Percentiles rank a stretch among this genome's conserved stretches.
phyloP scores from a whole-genome alignment of 345 rosid genomes.

The Brassica cretica region DNA sequence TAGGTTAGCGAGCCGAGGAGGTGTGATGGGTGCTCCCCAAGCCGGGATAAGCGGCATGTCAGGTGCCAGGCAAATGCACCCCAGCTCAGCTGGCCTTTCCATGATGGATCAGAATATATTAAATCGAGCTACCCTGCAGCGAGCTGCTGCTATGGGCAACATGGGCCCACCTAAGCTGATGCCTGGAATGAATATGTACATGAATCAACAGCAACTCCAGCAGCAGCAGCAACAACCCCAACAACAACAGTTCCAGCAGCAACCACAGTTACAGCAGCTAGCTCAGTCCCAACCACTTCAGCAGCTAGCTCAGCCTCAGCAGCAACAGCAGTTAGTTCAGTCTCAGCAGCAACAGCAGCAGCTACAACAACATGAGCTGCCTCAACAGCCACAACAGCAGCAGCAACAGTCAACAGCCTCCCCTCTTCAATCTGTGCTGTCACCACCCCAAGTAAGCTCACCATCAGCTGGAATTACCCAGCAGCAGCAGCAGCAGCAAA shows the following conservation, averaged over 20 bases:
- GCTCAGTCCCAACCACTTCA: constrained; percentile 32
- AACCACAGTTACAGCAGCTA: constrained; percentile 47
- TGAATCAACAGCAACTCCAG: constrained; percentile 65
- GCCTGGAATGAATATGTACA: constrained; percentile 59
- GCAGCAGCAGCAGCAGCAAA: constrained; percentile 48
- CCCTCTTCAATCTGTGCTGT: constrained; percentile 71
- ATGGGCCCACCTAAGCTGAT: constrained; percentile 94
- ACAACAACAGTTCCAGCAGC: constrained; percentile 42
- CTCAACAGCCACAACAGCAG: constrained; percentile 44
- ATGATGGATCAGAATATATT: constrained; percentile 57
- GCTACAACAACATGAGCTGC: constrained; percentile 39
- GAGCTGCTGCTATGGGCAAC: constrained; percentile 55
- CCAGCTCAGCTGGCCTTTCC: constrained; percentile 57
- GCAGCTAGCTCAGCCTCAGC: constrained; percentile 43
- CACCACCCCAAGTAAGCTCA: constrained; percentile 77
- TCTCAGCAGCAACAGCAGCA: constrained; percentile 44
- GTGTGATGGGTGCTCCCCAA: constrained; percentile 60
- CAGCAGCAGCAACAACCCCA: constrained; percentile 48
- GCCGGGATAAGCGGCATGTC: constrained; percentile 64
- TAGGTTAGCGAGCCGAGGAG: constrained; percentile 37
- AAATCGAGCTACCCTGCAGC: constrained; percentile 67
- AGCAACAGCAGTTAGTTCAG: constrained; percentile 35
- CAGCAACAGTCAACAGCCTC: constrained; percentile 57
- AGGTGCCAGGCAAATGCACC: constrained; percentile 67
- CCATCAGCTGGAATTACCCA: constrained; percentile 73